A percentile compares a stretch with the other conserved stretches of the same genome.
Conservation (phyloP, 768 basidiomycete genomes). For the Lactifluus volemus region DNA sequence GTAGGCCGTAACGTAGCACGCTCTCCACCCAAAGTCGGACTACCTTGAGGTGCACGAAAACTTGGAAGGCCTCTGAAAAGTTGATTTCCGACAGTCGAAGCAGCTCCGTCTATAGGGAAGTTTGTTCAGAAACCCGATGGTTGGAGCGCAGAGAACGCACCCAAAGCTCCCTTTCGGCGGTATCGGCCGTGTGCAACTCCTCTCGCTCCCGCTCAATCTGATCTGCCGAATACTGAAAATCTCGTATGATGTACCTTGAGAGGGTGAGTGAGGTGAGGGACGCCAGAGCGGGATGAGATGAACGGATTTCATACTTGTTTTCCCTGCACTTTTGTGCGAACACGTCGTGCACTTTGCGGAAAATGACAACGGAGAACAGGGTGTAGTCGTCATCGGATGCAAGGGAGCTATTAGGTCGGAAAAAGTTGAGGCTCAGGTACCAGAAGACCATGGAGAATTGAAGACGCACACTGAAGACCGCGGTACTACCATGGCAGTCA, state of each 20-base stretch:
- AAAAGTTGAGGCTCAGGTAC: constrained; percentile 2
- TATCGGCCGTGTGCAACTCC: constrained; percentile 70
- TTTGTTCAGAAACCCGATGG: not conserved
- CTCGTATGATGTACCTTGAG: constrained; percentile 83
- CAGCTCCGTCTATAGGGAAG: constrained; percentile 68
- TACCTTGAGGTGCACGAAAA: constrained; percentile 89
- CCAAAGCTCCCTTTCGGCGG: constrained; percentile 96
- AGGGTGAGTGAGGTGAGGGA: constrained; percentile 12
- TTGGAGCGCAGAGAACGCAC: constrained; percentile 36
- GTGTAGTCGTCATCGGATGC: constrained; percentile 84
- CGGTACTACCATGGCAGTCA: constrained; percentile 87
- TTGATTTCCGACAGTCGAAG: constrained; percentile 86
- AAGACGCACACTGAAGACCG: constrained; percentile 70
- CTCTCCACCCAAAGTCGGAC: constrained; percentile 90
- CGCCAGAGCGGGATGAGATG: not conserved
- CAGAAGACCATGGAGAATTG: not conserved
- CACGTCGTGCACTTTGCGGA: constrained; percentile 85
- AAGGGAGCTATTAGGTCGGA: constrained; percentile 43
- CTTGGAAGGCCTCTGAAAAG: constrained; percentile 94
- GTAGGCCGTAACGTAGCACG: constrained; percentile 90
- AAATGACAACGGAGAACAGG: constrained; percentile 79
- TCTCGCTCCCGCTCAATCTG: constrained; percentile 71
- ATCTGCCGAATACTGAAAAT: constrained; percentile 84
- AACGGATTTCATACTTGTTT: constrained; percentile 58
- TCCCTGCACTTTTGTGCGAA: constrained; percentile 92